Evolutionary conservation across 805 yeast genomes (phyloP).

Genomic region (Zygoascus tannicola): DNA sequence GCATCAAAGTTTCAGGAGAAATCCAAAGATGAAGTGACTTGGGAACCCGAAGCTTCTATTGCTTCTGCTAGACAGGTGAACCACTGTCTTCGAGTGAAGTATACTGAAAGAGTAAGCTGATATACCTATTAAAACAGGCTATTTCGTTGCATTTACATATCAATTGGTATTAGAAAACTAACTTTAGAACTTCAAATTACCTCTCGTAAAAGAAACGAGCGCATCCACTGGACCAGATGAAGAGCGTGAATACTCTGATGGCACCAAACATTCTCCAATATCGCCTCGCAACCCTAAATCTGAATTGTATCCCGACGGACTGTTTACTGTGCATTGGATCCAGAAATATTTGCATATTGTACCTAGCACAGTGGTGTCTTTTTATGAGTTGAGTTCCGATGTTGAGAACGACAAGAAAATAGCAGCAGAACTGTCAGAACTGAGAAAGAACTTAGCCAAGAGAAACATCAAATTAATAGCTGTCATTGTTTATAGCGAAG

Average conservation of each 20-base stretch:
- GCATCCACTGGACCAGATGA: background rate
- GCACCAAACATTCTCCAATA: conserved; percentile 24
- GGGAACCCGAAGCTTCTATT: conserved; percentile 14
- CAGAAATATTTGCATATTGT: conserved; percentile 38
- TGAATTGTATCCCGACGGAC: conserved; percentile 32
- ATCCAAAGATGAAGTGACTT: conserved; percentile 9
- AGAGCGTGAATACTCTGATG: conserved; percentile 5
- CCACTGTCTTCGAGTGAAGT: conserved; percentile 14
- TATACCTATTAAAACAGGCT: conserved; percentile 6
- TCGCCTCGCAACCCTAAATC: conserved; percentile 41
- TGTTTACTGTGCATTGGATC: conserved; percentile 43
- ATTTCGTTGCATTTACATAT: no score
- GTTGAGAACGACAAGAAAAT: conserved; percentile 23
- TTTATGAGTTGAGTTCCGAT: conserved; percentile 31
- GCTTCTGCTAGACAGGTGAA: conserved; percentile 12
- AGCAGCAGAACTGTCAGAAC: conserved; percentile 15
- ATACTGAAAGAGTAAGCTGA: conserved; percentile 11
- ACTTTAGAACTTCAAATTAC: conserved; percentile 1
- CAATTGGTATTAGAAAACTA: no score
- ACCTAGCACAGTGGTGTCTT: conserved; percentile 42
- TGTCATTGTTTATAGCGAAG: conserved; percentile 13
- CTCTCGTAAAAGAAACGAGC: conserved; percentile 1
- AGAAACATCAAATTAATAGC: conserved; percentile 16
- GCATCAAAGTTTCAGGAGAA: conserved; percentile 11
- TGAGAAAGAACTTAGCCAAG: conserved; percentile 11